A percentile compares a stretch with the other conserved stretches of the same genome.
These are phyloP conservation scores for Cutaneotrichosporon cutaneum DNA, from an alignment of 1,284 basidiomycete genomes.

Conservation along the genomic window DNA sequence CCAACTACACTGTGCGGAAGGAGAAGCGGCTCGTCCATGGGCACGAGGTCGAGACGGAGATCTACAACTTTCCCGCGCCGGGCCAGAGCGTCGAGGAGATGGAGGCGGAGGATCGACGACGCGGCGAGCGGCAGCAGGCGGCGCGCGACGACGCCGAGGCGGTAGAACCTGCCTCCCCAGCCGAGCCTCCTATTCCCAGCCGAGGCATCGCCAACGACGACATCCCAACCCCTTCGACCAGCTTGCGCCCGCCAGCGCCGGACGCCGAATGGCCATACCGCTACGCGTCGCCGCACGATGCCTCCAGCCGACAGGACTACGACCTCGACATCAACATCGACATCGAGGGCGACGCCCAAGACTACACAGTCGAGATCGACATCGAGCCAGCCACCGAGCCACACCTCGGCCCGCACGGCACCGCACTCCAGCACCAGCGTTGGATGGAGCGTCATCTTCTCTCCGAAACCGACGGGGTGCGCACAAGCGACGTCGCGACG, in stretches of 20 bases:
- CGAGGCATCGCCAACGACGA: too few species aligned
- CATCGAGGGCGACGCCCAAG: not conserved
- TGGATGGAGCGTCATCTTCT: not conserved
- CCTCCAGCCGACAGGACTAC: not conserved
- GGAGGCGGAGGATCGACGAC: not conserved
- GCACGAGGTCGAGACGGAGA: not conserved
- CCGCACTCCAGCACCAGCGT: not conserved
- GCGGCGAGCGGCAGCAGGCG: not conserved
- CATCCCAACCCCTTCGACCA: too few species aligned
- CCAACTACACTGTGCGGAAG: not conserved
- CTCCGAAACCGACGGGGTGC: not conserved
- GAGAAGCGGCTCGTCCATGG: not conserved
- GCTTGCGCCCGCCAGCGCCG: too few species aligned
- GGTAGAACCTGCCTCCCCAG: too few species aligned
- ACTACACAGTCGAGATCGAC: not conserved
- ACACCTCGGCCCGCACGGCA: not conserved
- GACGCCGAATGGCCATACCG: not conserved
- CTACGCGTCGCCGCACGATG: not conserved
- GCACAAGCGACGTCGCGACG: not conserved
- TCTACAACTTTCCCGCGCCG: constrained; percentile 3
- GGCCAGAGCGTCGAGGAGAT: not conserved
- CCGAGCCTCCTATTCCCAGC: too few species aligned
- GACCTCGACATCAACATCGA: not conserved
- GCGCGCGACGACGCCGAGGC: too few species aligned
- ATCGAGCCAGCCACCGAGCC: not conserved